A percentile compares a stretch with the other conserved stretches of the same genome.
Evolutionary conservation across 441 rosid genomes (phyloP).

Genomic region (Daphne laureola): DNA sequence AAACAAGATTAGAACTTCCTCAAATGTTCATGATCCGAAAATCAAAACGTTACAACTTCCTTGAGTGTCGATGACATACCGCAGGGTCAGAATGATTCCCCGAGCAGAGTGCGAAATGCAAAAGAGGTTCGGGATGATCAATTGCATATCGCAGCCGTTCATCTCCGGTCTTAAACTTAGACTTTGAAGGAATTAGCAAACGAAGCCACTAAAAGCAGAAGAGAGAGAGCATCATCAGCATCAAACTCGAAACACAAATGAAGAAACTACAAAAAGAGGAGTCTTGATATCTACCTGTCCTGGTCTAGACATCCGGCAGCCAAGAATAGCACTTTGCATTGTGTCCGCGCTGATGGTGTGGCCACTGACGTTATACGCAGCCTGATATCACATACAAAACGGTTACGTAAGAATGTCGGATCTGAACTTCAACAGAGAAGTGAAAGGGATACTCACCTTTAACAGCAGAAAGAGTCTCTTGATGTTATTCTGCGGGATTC

Average conservation of each 20-base stretch:
- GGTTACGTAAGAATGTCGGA: neutral
- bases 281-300: slow-evolving; percentile 52
- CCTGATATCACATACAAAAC: slow-evolving; percentile 28
- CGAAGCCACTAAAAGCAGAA: slow-evolving; percentile 69
- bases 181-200: slow-evolving; percentile 46
- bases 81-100: slow-evolving; percentile 95
- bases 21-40: too few relatives aligned
- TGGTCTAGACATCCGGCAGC: slow-evolving; percentile 84
- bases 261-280: slow-evolving; percentile 8
- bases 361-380: slow-evolving; percentile 92
- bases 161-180: slow-evolving; percentile 71
- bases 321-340: slow-evolving; percentile 62
- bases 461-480: slow-evolving; percentile 68
- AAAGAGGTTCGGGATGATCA: slow-evolving; percentile 58
- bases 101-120: slow-evolving; percentile 76
- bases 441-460: slow-evolving; percentile 38
- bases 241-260: slow-evolving; percentile 2
- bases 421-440: neutral
- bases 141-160: slow-evolving; percentile 59
- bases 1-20: too few relatives aligned
- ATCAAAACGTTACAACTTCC: too few relatives aligned
- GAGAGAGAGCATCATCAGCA: slow-evolving; percentile 22
- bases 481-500: slow-evolving; percentile 74
- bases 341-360: slow-evolving; percentile 78
- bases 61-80: slow-evolving; percentile 30